A percentile compares a stretch with the other conserved stretches of the same genome.
These are phyloP conservation scores for Fusarium nanum DNA, from an alignment of 2,329 filamentous ascomycete genomes.

Conservation along the genomic window DNA sequence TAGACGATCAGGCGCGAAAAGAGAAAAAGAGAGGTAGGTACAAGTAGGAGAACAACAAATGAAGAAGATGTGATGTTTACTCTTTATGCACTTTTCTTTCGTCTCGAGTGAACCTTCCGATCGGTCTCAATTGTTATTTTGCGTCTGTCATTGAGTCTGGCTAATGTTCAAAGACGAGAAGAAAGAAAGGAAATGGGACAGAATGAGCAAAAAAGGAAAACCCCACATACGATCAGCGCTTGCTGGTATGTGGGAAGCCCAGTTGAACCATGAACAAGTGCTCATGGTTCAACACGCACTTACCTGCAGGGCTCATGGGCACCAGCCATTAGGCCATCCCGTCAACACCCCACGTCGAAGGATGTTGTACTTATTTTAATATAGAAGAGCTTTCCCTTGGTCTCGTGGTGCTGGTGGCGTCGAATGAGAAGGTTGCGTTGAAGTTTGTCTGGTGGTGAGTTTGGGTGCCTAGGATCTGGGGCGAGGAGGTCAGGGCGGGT, in stretches of 20 bases:
- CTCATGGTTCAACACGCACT: not conserved
- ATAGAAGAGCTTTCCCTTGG: not conserved
- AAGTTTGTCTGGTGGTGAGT: not conserved
- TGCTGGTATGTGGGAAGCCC: not conserved
- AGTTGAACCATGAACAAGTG: slow-evolving; percentile 6
- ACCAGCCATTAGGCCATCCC: slow-evolving; percentile 18
- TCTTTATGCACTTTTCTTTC: not conserved
- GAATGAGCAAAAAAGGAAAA: not conserved
- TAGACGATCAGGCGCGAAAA: not conserved
- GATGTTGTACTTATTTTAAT: accelerated
- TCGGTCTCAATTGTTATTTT: not conserved
- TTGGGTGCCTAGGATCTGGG: not conserved
- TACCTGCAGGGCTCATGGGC: slow-evolving; percentile 26
- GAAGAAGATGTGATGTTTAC: not conserved
- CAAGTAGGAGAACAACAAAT: not conserved
- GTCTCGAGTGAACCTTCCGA: not conserved
- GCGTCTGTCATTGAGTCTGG: not conserved
- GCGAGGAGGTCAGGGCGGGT: not conserved
- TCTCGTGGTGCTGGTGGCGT: not conserved
- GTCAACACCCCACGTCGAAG: slow-evolving; percentile 1
- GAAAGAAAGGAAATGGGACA: accelerated
- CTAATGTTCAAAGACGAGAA: not conserved
- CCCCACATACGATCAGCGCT: not conserved
- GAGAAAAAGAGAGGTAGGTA: not conserved
- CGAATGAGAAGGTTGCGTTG: not conserved